A percentile compares a stretch with the other conserved stretches of the same genome.
phyloP scores from a whole-genome alignment of 2,329 filamentous ascomycete species.

The Cercospora sp. region DNA sequence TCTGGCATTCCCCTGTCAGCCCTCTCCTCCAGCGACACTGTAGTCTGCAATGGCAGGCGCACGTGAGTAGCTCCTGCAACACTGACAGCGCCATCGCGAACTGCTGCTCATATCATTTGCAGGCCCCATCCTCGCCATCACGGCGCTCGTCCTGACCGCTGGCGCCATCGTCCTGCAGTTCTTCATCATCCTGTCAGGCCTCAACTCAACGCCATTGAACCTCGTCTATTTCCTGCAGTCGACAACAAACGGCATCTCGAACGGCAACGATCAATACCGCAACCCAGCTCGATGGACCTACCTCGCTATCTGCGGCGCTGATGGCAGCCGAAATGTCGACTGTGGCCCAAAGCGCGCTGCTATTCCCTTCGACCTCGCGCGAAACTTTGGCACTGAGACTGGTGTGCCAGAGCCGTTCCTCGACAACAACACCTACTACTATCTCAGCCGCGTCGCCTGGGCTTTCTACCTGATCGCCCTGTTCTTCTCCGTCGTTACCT shows the following conservation, averaged over 20 bases:
- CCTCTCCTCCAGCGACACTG: neutral
- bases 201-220: conserved; percentile 61
- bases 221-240: conserved; percentile 84
- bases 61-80: conserved; percentile 22
- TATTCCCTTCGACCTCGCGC: conserved; percentile 63
- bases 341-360: conserved; percentile 65
- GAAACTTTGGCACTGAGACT: conserved; percentile 60
- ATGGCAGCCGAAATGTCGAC: conserved; percentile 55
- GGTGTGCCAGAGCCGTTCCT: conserved; percentile 58
- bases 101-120: conserved; percentile 11
- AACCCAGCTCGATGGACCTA: conserved; percentile 81
- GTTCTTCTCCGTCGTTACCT: conserved; percentile 70
- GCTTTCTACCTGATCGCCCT: conserved; percentile 84
- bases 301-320: conserved; percentile 76
- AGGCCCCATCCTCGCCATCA: conserved; percentile 59
- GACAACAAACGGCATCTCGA: conserved; percentile 70
- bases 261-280: conserved; percentile 56
- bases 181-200: conserved; percentile 65
- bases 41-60: conserved; percentile 25
- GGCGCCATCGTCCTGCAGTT: conserved; percentile 65
- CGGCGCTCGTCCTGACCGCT: conserved; percentile 63
- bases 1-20: conserved; percentile 13
- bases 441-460: conserved; percentile 89
- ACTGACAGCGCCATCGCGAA: neutral
- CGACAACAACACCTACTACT: conserved; percentile 69